Percentiles rank a stretch among this genome's conserved stretches.
These are phyloP conservation scores for Plasmodium malariae DNA, from an alignment of 169 alveolate species.

Conservation along the genomic window DNA sequence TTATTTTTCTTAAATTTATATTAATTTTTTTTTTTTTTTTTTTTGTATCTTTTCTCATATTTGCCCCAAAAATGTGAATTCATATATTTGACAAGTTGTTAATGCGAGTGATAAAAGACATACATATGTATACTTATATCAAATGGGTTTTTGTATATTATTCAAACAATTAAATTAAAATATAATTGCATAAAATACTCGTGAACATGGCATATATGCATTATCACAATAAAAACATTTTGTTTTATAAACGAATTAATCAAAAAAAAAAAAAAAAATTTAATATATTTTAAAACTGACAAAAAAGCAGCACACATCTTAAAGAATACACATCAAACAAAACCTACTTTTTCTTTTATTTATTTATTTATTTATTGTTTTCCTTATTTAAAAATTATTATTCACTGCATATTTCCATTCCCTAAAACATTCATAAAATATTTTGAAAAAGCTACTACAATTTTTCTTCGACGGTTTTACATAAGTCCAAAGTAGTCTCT, in stretches of 20 bases:
- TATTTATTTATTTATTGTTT: background rate
- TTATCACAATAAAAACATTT: background rate
- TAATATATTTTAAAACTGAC: background rate
- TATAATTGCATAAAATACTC: background rate
- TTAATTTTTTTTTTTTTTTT: background rate
- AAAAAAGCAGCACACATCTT: background rate
- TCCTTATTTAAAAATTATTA: background rate
- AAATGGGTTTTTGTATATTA: background rate
- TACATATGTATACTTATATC: background rate
- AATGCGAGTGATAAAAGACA: constrained; percentile 5
- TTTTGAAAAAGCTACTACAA: background rate
- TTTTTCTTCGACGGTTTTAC: background rate
- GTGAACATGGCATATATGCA: background rate
- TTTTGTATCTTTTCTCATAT: background rate
- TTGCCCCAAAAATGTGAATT: constrained; percentile 2
- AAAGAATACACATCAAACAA: background rate
- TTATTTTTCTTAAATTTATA: too few species aligned
- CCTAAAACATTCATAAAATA: background rate
- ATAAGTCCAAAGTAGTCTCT: background rate
- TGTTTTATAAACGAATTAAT: too few species aligned
- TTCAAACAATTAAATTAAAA: constrained; percentile 23
- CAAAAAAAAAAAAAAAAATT: background rate
- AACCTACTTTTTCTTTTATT: background rate
- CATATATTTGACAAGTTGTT: constrained; percentile 20
- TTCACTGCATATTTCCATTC: background rate